Evolutionary conservation across 2,329 filamentous ascomycete genomes (phyloP).

Genomic region (Orbilia blumenaviensis): DNA sequence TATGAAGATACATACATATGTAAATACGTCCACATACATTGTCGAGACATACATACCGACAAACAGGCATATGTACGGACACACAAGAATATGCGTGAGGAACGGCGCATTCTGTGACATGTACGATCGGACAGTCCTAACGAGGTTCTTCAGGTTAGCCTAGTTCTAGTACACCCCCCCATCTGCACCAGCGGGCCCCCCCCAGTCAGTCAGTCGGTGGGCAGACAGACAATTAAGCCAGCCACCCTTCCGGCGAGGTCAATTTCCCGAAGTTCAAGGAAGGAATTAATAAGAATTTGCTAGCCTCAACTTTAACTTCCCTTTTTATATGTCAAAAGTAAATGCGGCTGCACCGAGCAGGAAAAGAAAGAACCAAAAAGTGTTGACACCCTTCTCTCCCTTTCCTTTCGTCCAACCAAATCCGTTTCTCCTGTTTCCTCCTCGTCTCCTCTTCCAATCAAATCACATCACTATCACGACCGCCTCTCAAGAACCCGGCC

Average conservation of each 20-base stretch:
- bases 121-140: conserved; percentile 25
- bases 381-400: conserved; percentile 20
- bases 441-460: conserved; percentile 55
- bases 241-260: conserved; percentile 46
- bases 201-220: not conserved
- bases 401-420: conserved; percentile 44
- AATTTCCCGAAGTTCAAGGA: conserved; percentile 43
- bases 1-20: not conserved
- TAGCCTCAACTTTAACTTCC: conserved; percentile 20
- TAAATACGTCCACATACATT: not conserved
- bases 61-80: not conserved
- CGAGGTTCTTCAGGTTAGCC: conserved; percentile 12
- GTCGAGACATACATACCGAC: not conserved
- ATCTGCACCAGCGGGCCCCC: conserved; percentile 8
- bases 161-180: no score
- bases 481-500: conserved; percentile 19
- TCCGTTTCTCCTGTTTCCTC: conserved; percentile 31
- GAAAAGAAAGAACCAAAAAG: conserved; percentile 4
- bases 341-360: conserved; percentile 8
- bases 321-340: conserved; percentile 27
- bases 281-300: not conserved
- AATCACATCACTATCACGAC: conserved; percentile 42
- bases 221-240: conserved; percentile 8
- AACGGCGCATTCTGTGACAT: conserved; percentile 49
- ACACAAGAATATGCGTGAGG: conserved; percentile 9